phyloP scores from a whole-genome alignment of 164 flowering plant species.

The Piper longum region DNA sequence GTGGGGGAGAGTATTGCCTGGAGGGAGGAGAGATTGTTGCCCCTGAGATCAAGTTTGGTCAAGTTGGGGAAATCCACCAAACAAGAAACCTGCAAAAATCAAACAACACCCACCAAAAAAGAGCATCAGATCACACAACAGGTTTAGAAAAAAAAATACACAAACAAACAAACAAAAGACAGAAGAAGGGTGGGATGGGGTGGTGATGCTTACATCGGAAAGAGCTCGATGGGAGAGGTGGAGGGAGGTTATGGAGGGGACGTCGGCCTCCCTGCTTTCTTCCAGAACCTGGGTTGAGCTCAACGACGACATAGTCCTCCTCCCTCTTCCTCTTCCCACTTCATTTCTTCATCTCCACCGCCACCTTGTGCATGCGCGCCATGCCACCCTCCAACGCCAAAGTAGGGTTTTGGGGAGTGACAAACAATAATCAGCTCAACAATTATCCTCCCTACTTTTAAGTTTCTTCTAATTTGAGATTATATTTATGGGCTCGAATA shows the following conservation, averaged over 20 bases:
- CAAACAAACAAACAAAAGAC: not conserved
- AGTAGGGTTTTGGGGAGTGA: no score
- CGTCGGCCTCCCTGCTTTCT: constrained; percentile 33
- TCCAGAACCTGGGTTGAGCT: constrained; percentile 34
- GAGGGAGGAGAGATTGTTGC: constrained; percentile 60
- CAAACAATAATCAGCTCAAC: no score
- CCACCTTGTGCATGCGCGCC: no score
- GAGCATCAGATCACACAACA: not conserved
- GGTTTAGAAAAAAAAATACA: not conserved
- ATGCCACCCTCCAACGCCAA: no score
- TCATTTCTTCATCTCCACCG: no score
- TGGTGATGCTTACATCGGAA: constrained; percentile 31
- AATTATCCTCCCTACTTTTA: no score
- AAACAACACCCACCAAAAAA: not conserved
- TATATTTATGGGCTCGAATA: no score
- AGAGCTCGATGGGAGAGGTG: constrained; percentile 58
- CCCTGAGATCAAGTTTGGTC: constrained; percentile 65
- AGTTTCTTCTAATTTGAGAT: no score
- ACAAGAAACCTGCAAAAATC: constrained; percentile 45
- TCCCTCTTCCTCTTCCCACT: no score
- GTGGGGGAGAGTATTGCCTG: constrained; percentile 23
- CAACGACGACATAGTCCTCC: constrained; percentile 4
- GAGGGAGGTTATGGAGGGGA: constrained; percentile 29
- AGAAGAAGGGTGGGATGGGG: not conserved
- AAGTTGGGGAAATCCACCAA: constrained; percentile 54